These are phyloP conservation scores for Exophiala sp. DNA, from an alignment of 2,329 filamentous ascomycete species.

Conservation along the genomic window DNA sequence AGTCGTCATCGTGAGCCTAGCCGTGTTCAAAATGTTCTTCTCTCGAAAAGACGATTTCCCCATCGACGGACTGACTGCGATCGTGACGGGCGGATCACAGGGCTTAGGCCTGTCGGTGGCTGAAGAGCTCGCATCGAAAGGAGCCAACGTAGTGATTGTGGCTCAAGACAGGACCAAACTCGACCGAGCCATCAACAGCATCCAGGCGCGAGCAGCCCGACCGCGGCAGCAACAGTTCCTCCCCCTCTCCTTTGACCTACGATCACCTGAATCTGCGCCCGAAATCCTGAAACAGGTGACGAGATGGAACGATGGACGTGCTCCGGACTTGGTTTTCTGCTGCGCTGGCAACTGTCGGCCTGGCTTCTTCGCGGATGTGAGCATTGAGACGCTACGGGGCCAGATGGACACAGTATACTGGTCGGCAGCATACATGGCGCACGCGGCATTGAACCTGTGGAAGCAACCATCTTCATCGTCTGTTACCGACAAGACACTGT, in stretches of 20 bases:
- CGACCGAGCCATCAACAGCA: conserved; percentile 58
- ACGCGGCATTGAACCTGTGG: conserved; percentile 72
- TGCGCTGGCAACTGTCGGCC: conserved; percentile 71
- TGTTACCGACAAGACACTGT: conserved; percentile 27
- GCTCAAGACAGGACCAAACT: conserved; percentile 73
- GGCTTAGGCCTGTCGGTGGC: conserved; percentile 80
- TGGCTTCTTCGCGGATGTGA: conserved; percentile 69
- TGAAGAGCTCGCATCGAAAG: conserved; percentile 68
- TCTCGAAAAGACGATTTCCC: conserved; percentile 65
- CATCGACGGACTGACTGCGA: conserved; percentile 77
- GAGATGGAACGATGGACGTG: conserved; percentile 66
- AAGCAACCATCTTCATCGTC: conserved; percentile 39
- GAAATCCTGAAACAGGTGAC: conserved; percentile 66
- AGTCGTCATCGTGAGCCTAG: conserved; percentile 26
- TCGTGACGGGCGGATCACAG: conserved; percentile 87
- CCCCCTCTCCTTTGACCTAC: conserved; percentile 77
- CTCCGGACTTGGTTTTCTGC: conserved; percentile 87
- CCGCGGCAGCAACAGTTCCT: conserved; percentile 69
- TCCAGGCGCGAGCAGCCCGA: conserved; percentile 56
- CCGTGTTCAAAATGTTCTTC: conserved; percentile 33
- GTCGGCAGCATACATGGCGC: conserved; percentile 77
- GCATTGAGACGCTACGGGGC: conserved; percentile 58
- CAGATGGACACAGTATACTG: conserved; percentile 95
- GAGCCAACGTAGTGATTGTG: conserved; percentile 80
- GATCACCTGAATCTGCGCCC: conserved; percentile 61